A percentile compares a stretch with the other conserved stretches of the same genome.
Evolutionary conservation across 2,329 filamentous ascomycete genomes (phyloP).

Genomic region (Hymenoscyphus fraxineus): DNA sequence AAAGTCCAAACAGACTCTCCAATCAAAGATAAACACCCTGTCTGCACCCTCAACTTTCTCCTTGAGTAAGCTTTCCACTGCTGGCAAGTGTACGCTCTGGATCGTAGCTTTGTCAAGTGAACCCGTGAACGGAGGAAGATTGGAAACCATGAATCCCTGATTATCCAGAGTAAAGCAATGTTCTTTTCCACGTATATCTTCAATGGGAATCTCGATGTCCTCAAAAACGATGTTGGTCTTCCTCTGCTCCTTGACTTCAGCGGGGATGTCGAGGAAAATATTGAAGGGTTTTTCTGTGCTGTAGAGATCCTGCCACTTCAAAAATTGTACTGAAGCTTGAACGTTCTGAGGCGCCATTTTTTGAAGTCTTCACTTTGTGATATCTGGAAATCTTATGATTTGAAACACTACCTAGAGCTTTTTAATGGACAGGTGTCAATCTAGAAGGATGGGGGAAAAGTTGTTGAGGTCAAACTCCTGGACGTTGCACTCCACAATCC

Average conservation of each 20-base stretch:
- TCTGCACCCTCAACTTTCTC: slow-evolving; percentile 9
- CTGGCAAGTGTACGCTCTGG: slow-evolving; percentile 5
- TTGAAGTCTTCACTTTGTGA: no score
- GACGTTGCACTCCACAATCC: neutral
- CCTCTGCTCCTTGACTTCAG: slow-evolving; percentile 9
- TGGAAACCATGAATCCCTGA: slow-evolving; percentile 9
- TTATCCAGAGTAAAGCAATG: slow-evolving; percentile 6
- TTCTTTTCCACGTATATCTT: slow-evolving; percentile 12
- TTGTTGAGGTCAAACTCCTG: neutral
- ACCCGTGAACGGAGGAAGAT: neutral
- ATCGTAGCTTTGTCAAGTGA: neutral
- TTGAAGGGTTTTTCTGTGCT: slow-evolving; percentile 17
- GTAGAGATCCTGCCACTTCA: slow-evolving; percentile 16
- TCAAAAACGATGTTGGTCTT: slow-evolving; percentile 15
- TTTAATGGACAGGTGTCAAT: no score
- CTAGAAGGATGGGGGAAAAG: neutral
- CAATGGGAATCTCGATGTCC: slow-evolving; percentile 5
- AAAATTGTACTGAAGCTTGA: slow-evolving; percentile 2
- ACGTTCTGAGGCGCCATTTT: neutral
- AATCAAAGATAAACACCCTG: slow-evolving; percentile 11
- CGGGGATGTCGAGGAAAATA: slow-evolving; percentile 10
- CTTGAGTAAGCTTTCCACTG: slow-evolving; percentile 1
- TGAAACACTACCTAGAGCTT: no score
- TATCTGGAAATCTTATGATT: no score
- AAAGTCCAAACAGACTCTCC: slow-evolving; percentile 1